Percentiles rank a stretch among this genome's conserved stretches.
Evolutionary conservation across 2,329 filamentous ascomycete species (phyloP).

Genomic region (Colletotrichum sp.): DNA sequence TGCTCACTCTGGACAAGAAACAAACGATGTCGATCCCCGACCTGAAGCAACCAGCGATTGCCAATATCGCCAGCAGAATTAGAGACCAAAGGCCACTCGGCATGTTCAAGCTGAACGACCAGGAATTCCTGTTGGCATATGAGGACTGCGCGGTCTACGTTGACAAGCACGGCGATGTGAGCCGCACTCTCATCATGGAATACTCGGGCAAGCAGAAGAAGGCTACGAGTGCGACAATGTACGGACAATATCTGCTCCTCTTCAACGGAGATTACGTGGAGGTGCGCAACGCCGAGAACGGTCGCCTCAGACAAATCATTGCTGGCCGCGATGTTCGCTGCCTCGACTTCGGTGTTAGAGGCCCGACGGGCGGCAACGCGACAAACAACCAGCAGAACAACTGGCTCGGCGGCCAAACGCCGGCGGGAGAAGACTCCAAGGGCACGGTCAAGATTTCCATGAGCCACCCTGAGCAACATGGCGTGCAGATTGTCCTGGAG

Average conservation of each 20-base stretch:
- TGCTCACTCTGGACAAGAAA: constrained; percentile 97
- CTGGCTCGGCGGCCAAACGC: constrained; percentile 33
- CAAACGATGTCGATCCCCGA: constrained; percentile 93
- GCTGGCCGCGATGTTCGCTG: constrained; percentile 86
- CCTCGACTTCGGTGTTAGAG: constrained; percentile 81
- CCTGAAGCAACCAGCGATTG: constrained; percentile 77
- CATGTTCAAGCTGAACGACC: constrained; percentile 94
- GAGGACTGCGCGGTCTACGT: constrained; percentile 97
- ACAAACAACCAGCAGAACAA: constrained; percentile 28
- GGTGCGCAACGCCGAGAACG: constrained; percentile 95
- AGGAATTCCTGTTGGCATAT: constrained; percentile 92
- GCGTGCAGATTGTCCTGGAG: constrained; percentile 89
- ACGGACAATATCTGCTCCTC: constrained; percentile 87
- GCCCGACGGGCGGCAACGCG: constrained; percentile 59
- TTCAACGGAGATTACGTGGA: constrained; percentile 98
- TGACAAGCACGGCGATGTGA: constrained; percentile 97
- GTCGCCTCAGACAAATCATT: constrained; percentile 91
- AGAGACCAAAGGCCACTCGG: constrained; percentile 84
- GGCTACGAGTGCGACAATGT: constrained; percentile 85
- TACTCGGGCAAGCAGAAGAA: constrained; percentile 88
- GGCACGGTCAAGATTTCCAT: constrained; percentile 93
- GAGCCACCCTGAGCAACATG: constrained; percentile 87
- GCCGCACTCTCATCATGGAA: constrained; percentile 94
- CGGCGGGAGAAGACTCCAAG: constrained; percentile 55
- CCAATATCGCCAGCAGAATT: constrained; percentile 85